Evolutionary conservation across 2,329 filamentous ascomycete species (phyloP).

Genomic region (Fusarium stilboides): DNA sequence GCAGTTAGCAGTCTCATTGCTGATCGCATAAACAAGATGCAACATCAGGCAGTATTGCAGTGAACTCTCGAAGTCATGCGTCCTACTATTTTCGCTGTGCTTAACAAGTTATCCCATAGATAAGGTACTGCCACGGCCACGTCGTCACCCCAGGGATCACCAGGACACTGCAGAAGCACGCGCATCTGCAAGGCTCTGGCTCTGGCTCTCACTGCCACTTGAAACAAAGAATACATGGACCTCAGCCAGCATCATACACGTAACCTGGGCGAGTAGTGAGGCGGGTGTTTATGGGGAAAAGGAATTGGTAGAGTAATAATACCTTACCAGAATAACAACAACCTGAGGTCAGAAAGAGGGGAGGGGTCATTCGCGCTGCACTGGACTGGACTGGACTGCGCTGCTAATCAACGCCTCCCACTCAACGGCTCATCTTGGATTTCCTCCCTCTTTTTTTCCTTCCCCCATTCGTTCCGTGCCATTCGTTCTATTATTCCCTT

Average conservation of each 20-base stretch:
- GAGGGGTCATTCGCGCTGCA: slow-evolving; percentile 16
- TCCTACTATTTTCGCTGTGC: background rate
- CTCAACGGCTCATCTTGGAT: slow-evolving; percentile 27
- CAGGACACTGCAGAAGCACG: slow-evolving; percentile 8
- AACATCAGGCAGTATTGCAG: background rate
- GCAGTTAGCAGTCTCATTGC: slow-evolving; percentile 3
- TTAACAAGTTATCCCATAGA: slow-evolving; percentile 2
- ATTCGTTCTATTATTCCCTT: slow-evolving; percentile 5
- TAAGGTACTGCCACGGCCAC: slow-evolving; percentile 17
- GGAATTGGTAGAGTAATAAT: slow-evolving; percentile 1
- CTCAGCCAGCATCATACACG: background rate
- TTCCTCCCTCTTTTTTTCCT: slow-evolving; percentile 17
- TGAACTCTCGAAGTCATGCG: background rate
- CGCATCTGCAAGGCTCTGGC: slow-evolving; percentile 14
- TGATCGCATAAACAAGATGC: background rate
- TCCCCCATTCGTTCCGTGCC: slow-evolving; percentile 11
- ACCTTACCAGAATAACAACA: slow-evolving; percentile 9
- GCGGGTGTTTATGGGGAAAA: background rate
- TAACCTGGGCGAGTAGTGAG: slow-evolving; percentile 11
- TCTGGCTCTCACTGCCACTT: slow-evolving; percentile 21
- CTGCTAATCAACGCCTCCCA: slow-evolving; percentile 48
- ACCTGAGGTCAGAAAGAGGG: slow-evolving; percentile 14
- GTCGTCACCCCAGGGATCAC: slow-evolving; percentile 22
- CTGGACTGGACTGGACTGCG: background rate
- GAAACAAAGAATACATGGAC: slow-evolving; percentile 14